Base-by-base conservation (phyloP, 352 stramenopile genomes). In the Globisporangium irregulare region DNA sequence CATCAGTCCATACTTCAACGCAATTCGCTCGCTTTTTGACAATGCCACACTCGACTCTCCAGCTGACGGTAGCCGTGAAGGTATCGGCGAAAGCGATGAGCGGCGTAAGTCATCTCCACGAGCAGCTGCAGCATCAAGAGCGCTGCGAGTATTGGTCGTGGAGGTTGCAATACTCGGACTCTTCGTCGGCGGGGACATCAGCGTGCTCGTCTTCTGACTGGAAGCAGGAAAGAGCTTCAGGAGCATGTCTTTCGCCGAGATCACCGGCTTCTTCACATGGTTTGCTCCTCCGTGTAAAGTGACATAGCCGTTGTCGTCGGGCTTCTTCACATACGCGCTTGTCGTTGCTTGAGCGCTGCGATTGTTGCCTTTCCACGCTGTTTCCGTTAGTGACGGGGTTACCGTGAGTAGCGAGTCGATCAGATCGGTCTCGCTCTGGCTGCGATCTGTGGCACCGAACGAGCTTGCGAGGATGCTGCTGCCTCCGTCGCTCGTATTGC, bases 211-310 rank as follows among this genome's bases (percentile, higher is more conserved):
- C n/a, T 41, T 66, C n/a, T 59, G 25, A 4, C 27, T 66, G 24
- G 46, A 66, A 27, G 73, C 20, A 50, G 76, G 77, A n/a, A 89
- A 65, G 46, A 86, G 71, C 62, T 81, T 79, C 64, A 83, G 64
- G 0, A 92, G 75, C 71, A 90, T 77, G 36, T 81, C 81, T 15
- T 73, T 79, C 15, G 82, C 84, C 1, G 84, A 92, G 34, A 92
- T 77, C 57, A 90, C 78, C 20, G 75, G 82, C 62, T 92, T 92
- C 29, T 69, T 48, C 10, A 51, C 36, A 4, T 62, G 43, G 15
- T 41, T 34, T 32, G 54, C 20, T 9, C 9, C 7, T 9, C 12
- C 15, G 14, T 32, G 7, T 15, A 38, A 41, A 15, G 20, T 22
- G 25, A 20, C 43, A 14, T 6, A 18, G 6, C 41, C 29, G 25